These are phyloP conservation scores for Eimeria brunetti DNA, from an alignment of 169 alveolate species.

Conservation along the genomic window DNA sequence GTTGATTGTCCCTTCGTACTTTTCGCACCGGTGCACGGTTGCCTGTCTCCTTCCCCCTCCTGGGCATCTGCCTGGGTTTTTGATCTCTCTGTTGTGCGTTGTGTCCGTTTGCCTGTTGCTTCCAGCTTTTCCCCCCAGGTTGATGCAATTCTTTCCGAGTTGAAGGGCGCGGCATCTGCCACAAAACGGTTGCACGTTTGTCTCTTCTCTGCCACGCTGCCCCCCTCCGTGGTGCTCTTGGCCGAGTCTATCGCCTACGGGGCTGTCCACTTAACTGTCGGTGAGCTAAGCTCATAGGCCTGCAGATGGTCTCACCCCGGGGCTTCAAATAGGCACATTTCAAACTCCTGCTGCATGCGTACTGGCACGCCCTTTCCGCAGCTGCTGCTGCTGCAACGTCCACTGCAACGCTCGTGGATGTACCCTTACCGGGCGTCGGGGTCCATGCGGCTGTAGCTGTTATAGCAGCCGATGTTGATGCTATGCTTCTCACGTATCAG, in stretches of 20 bases:
- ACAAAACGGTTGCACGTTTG: constrained; percentile 25
- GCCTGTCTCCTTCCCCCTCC: not conserved
- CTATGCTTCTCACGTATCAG: not conserved
- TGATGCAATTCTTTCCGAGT: constrained; percentile 66
- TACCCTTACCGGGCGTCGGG: not conserved
- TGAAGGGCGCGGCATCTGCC: not conserved
- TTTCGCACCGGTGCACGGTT: not conserved
- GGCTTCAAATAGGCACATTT: too few species aligned
- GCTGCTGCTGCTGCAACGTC: not conserved
- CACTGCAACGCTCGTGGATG: not conserved
- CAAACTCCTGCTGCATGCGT: not conserved
- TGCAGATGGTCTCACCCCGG: not conserved
- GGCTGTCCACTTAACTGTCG: constrained; percentile 66
- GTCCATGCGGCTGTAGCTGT: not conserved
- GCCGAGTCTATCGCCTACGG: constrained; percentile 71
- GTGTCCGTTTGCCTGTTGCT: not conserved
- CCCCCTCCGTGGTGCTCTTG: constrained; percentile 78
- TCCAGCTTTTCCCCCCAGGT: constrained; percentile 79
- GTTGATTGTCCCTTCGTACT: not conserved
- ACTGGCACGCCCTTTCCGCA: not conserved
- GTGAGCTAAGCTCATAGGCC: constrained; percentile 9
- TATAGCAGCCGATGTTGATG: not conserved
- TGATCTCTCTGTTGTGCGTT: not conserved
- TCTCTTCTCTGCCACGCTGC: constrained; percentile 83
- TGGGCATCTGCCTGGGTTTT: not conserved